Evolutionary conservation across 805 yeast genomes (phyloP).

Genomic region (Yarrowia keelungensis): DNA sequence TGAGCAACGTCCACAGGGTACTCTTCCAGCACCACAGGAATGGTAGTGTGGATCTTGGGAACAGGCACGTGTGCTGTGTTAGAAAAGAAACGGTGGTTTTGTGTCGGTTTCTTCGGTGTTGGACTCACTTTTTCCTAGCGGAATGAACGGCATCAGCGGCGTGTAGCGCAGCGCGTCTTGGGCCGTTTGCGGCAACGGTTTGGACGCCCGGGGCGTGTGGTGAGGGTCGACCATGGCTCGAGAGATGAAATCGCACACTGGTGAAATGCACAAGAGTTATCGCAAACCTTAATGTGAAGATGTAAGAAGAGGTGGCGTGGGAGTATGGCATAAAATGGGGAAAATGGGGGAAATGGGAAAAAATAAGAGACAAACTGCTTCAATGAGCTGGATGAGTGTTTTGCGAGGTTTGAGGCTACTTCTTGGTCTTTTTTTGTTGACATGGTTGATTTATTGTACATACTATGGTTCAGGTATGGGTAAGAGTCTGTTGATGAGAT

Average conservation of each 20-base stretch:
- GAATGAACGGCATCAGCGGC: constrained; percentile 6
- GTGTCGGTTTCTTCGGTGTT: background rate
- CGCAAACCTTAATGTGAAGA: background rate
- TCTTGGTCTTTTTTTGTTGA: no score
- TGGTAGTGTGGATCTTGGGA: constrained; percentile 11
- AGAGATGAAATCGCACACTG: background rate
- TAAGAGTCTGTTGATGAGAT: no score
- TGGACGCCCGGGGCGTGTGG: background rate
- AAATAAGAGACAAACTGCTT: no score
- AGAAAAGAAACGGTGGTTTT: background rate
- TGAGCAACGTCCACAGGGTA: constrained; percentile 17
- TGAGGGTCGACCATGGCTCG: background rate
- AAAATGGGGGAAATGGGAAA: background rate
- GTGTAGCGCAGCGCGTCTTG: background rate
- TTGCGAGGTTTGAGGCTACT: no score
- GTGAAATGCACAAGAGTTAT: background rate
- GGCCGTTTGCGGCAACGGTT: background rate
- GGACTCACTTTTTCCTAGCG: constrained; percentile 4
- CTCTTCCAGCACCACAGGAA: constrained; percentile 31
- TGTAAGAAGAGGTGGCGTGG: background rate
- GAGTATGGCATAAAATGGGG: background rate
- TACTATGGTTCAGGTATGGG: no score
- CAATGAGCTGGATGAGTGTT: no score
- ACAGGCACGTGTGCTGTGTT: constrained; percentile 19
- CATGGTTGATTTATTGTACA: no score